Conservation (phyloP, 371 early-diverging fungal genomes). For the Blastocladiella emersonii region DNA sequence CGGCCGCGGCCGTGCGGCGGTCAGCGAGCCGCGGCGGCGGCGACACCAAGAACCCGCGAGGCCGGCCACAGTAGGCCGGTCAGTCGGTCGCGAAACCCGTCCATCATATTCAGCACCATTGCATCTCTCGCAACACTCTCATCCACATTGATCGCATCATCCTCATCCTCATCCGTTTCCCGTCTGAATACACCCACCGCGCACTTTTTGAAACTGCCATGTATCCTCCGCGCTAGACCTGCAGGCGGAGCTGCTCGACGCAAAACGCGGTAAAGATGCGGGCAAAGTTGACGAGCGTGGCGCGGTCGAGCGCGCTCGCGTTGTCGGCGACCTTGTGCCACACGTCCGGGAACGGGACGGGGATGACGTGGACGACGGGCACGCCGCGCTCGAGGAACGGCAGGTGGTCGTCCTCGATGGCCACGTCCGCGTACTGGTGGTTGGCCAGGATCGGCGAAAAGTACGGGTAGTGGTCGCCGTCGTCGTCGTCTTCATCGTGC, state of each 20-base stretch:
- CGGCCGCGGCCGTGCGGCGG: too few relatives aligned
- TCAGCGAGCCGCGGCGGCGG: too few relatives aligned
- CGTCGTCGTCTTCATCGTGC: background rate
- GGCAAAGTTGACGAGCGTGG: conserved; percentile 29
- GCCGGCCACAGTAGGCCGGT: too few relatives aligned
- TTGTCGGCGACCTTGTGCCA: conserved; percentile 68
- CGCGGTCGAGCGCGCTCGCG: conserved; percentile 25
- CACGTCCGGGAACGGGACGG: conserved; percentile 72
- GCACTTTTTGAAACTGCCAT: too few relatives aligned
- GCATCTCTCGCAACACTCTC: too few relatives aligned
- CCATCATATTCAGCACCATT: too few relatives aligned
- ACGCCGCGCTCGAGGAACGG: conserved; percentile 73
- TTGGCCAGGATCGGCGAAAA: conserved; percentile 5
- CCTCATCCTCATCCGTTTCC: too few relatives aligned
- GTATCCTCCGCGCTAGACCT: too few relatives aligned
- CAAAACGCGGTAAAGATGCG: conserved; percentile 21
- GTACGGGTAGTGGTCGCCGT: background rate
- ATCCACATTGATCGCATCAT: too few relatives aligned
- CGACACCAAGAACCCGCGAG: too few relatives aligned
- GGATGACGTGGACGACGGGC: conserved; percentile 76
- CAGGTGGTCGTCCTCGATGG: conserved; percentile 82
- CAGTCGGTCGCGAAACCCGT: too few relatives aligned
- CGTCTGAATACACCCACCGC: too few relatives aligned
- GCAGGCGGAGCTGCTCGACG: background rate
- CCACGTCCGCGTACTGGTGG: background rate